Base-by-base conservation (phyloP, 179 eudicot species). In the Spinacia oleracea region DNA sequence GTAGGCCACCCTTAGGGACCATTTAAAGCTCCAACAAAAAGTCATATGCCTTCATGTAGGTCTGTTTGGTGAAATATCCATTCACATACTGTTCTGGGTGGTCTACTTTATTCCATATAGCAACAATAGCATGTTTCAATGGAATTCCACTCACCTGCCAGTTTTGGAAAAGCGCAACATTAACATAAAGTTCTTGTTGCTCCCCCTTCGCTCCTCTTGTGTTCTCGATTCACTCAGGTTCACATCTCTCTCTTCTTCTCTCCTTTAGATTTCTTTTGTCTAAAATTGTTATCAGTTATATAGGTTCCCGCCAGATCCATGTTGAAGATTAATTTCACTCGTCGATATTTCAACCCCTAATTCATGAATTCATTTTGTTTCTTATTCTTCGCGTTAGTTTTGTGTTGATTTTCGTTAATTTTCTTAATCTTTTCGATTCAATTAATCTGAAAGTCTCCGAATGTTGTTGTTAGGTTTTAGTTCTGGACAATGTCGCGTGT, bases 401-500 rank as follows among this genome's bases (percentile, higher is more conserved):
- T n/a, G n/a, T n/a, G n/a, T n/a, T n/a, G n/a, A n/a, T n/a, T n/a
- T n/a, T n/a, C n/a, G n/a, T n/a, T n/a, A n/a, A n/a, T n/a, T n/a
- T n/a, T n/a, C n/a, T n/a, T n/a, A n/a, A n/a, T 18, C 10, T 65
- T 65, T 9, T 9, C 40, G 18, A 21, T 34, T 34, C 3, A 65
- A 6, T 38, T 9, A 5, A 38, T 56, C 27, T n/a, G 29, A 62
- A 11, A 5, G 67, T 62, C 4, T 62, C 2, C 1, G 16, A 27
- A 3, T 25, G 32, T 58, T 58, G 2, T 23, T 42, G 20, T 40
- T 45, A 70, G 73, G 73, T 21, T 9, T 43, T 70, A 46, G 42
- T 16, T 46, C 38, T 46, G 34, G 23, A 59, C 3, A 75, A 84
- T 84, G n/a, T n/a, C n/a, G n/a, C n/a, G n/a, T n/a, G n/a, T n/a